Percentiles rank a stretch among this genome's conserved stretches.
Conservation (phyloP, 805 yeast genomes). For the Priceomyces carsonii region DNA sequence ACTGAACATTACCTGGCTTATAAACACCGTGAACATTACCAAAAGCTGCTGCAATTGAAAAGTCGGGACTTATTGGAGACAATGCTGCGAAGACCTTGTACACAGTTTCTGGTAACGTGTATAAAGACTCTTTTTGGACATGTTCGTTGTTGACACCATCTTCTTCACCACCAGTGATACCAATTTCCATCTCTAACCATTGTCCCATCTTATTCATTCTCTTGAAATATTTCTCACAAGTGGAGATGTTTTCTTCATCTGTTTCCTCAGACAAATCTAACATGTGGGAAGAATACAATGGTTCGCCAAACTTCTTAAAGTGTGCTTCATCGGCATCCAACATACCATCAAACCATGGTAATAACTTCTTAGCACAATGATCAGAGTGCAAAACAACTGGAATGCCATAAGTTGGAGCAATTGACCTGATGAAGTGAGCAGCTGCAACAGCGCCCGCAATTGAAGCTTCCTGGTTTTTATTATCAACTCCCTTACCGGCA, state of each 20-base stretch:
- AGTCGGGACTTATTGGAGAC: constrained; percentile 90
- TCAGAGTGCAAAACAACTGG: constrained; percentile 98
- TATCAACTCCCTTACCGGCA: constrained; percentile 98
- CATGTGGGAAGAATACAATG: constrained; percentile 98
- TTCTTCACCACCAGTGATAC: constrained; percentile 99
- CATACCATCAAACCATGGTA: constrained; percentile 99
- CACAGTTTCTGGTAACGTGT: constrained; percentile 95
- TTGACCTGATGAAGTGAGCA: constrained; percentile 94
- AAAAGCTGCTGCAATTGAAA: constrained; percentile 99
- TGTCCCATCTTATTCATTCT: constrained; percentile 93
- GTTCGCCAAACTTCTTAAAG: constrained; percentile 84
- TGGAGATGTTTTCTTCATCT: constrained; percentile 92
- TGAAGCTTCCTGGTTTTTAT: constrained; percentile 91
- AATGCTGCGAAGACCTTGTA: constrained; percentile 89
- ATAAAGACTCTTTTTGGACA: constrained; percentile 81
- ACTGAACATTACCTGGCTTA: constrained; percentile 97
- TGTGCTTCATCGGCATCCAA: constrained; percentile 93
- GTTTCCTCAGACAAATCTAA: constrained; percentile 95
- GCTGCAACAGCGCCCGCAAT: constrained; percentile 96
- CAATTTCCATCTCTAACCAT: constrained; percentile 99
- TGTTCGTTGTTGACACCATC: constrained; percentile 99
- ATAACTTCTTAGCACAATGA: constrained; percentile 97
- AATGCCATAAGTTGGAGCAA: constrained; percentile 95
- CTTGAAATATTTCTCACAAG: constrained; percentile 91
- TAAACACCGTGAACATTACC: constrained; percentile 99